These are phyloP conservation scores for Parachaetomium inaequale DNA, from an alignment of 495 filamentous ascomycete species.

Conservation along the genomic window DNA sequence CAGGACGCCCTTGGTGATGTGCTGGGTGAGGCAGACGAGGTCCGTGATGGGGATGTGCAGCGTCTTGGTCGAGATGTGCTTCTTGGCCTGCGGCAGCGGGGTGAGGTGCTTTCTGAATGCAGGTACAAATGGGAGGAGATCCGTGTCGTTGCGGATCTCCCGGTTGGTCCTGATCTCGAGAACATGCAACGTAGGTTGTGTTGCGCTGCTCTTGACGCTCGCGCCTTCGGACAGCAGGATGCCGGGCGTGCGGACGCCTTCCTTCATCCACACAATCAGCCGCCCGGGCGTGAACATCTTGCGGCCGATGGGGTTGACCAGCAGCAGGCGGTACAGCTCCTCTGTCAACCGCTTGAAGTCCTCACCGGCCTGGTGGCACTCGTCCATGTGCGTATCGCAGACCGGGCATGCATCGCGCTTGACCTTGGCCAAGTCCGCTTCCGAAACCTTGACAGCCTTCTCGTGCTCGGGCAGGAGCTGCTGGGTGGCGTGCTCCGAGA, in stretches of 20 bases:
- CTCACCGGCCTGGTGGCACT: conserved; percentile 75
- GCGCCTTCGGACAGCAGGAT: conserved; percentile 74
- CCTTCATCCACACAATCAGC: conserved; percentile 66
- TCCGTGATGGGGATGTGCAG: conserved; percentile 65
- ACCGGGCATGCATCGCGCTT: conserved; percentile 78
- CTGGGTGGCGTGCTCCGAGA: conserved; percentile 98
- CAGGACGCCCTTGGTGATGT: conserved; percentile 59
- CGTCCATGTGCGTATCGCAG: conserved; percentile 74
- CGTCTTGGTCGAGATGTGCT: conserved; percentile 61
- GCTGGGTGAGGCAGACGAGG: conserved; percentile 77
- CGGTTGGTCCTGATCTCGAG: conserved; percentile 66
- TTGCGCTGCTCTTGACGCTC: conserved; percentile 48
- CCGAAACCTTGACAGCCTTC: conserved; percentile 86
- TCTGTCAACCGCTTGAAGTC: conserved; percentile 68
- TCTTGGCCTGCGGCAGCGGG: conserved; percentile 53
- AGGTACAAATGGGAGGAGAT: conserved; percentile 75
- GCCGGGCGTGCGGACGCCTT: conserved; percentile 74
- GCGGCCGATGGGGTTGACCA: conserved; percentile 72
- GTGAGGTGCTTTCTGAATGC: conserved; percentile 59
- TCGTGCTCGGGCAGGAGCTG: conserved; percentile 92
- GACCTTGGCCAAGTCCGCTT: conserved; percentile 84
- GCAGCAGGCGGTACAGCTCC: conserved; percentile 67
- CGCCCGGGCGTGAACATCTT: conserved; percentile 70
- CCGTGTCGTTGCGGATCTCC: conserved; percentile 64
- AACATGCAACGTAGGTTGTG: conserved; percentile 65